Evolutionary conservation across 2,329 filamentous ascomycete species (phyloP).

Genomic region (Aspergillus puulaauensis): DNA sequence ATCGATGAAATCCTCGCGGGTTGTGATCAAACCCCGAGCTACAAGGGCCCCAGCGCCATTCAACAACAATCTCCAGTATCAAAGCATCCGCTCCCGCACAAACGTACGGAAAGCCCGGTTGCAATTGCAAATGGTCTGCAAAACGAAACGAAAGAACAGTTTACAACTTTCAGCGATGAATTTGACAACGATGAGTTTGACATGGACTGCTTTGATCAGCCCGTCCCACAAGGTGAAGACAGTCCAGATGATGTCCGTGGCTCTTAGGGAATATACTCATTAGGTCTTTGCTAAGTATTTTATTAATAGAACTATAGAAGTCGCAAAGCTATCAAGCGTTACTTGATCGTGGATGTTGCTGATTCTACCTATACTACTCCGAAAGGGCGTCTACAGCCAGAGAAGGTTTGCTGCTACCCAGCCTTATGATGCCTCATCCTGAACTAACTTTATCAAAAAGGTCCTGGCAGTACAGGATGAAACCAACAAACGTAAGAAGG

Average conservation of each 20-base stretch:
- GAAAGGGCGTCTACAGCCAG: conserved; percentile 58
- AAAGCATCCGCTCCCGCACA: conserved; percentile 9
- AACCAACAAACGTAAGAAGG: conserved; percentile 62
- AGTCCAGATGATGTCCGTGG: conserved; percentile 67
- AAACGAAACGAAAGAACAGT: conserved; percentile 23
- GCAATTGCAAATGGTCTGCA: background rate
- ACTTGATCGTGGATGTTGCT: conserved; percentile 73
- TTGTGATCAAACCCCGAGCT: conserved; percentile 47
- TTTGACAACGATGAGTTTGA: conserved; percentile 71
- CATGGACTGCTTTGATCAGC: conserved; percentile 60
- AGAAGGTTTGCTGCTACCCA: conserved; percentile 63
- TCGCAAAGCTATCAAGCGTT: conserved; percentile 76
- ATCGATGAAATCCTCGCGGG: conserved; percentile 58
- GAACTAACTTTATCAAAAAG: conserved; percentile 46
- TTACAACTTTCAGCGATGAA: conserved; percentile 63
- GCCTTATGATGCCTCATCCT: background rate
- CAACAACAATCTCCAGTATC: conserved; percentile 18
- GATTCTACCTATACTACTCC: conserved; percentile 67
- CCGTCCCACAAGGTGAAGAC: conserved; percentile 59
- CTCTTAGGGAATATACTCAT: conserved; percentile 34
- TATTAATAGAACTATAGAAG: conserved; percentile 66
- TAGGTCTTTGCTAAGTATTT: conserved; percentile 61
- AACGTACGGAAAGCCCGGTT: background rate
- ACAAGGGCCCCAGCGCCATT: conserved; percentile 13
- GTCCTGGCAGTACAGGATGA: conserved; percentile 81